A percentile compares a stretch with the other conserved stretches of the same genome.
These are phyloP conservation scores for Tylopilus plumbeoviolaceoides DNA, from an alignment of 768 basidiomycete genomes.

Conservation along the genomic window DNA sequence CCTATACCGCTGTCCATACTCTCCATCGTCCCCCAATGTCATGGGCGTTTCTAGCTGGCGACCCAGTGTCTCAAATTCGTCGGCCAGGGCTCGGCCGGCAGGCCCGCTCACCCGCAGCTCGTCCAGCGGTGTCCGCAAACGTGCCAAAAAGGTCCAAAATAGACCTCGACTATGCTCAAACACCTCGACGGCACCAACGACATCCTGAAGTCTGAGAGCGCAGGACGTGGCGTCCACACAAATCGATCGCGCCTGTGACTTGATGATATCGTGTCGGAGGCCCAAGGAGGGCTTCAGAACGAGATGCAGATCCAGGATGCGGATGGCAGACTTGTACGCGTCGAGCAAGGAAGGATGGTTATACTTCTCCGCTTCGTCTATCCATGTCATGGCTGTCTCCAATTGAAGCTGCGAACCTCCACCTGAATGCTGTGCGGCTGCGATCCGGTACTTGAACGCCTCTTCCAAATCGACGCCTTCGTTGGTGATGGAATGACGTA, in stretches of 20 bases:
- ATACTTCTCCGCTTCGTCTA: constrained; percentile 15
- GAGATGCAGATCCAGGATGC: constrained; percentile 16
- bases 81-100: constrained; percentile 10
- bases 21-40: constrained; percentile 3
- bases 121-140: constrained; percentile 25
- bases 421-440: constrained; percentile 15
- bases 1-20: constrained; percentile 16
- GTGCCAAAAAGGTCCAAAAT: constrained; percentile 23
- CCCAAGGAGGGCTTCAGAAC: constrained; percentile 12
- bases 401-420: constrained; percentile 17
- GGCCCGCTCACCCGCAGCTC: constrained; percentile 13
- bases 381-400: constrained; percentile 22
- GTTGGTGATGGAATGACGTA: constrained; percentile 10
- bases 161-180: constrained; percentile 30
- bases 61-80: constrained; percentile 17
- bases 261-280: constrained; percentile 16
- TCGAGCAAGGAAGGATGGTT: constrained; percentile 13
- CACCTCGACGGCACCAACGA: constrained; percentile 32
- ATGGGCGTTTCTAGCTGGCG: constrained; percentile 18
- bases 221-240: constrained; percentile 26
- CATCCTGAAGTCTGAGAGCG: constrained; percentile 18
- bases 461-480: constrained; percentile 19
- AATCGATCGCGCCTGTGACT: constrained; percentile 7
- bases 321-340: constrained; percentile 19
- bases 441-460: constrained; percentile 16